Evolutionary conservation across 2,329 filamentous ascomycete genomes (phyloP).

Genomic region (Diplodia corticola): DNA sequence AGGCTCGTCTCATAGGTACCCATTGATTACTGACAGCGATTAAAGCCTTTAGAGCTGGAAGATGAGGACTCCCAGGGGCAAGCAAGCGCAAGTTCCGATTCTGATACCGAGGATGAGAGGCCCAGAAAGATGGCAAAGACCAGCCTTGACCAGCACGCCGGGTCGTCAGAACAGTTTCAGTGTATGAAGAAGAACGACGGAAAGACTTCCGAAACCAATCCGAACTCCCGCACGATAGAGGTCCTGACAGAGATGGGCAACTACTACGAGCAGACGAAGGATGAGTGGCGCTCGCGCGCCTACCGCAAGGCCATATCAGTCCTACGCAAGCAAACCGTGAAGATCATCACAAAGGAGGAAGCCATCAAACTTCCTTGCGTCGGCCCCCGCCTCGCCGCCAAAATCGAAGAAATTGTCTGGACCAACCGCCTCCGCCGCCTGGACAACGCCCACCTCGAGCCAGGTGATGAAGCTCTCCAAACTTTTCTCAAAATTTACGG

Average conservation of each 20-base stretch:
- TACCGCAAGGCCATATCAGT: constrained; percentile 78
- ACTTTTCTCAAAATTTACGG: constrained; percentile 79
- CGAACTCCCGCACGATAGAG: constrained; percentile 74
- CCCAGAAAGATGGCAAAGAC: constrained; percentile 28
- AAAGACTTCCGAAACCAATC: constrained; percentile 53
- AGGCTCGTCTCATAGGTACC: background rate
- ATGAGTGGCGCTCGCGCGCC: constrained; percentile 72
- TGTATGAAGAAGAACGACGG: constrained; percentile 61
- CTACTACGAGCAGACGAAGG: constrained; percentile 73
- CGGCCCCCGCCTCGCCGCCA: constrained; percentile 71
- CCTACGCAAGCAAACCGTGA: constrained; percentile 64
- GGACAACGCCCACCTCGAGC: constrained; percentile 68
- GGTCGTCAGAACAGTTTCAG: constrained; percentile 47
- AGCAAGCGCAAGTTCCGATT: constrained; percentile 31
- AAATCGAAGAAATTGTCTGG: constrained; percentile 84
- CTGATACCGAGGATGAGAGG: constrained; percentile 32
- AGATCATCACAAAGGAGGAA: constrained; percentile 68
- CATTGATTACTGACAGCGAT: background rate
- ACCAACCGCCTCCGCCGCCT: constrained; percentile 72
- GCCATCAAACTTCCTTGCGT: constrained; percentile 68
- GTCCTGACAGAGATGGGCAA: constrained; percentile 76
- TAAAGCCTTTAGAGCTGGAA: constrained; percentile 42
- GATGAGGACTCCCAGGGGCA: constrained; percentile 34
- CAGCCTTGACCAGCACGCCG: constrained; percentile 20
- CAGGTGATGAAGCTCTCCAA: constrained; percentile 64